Percentiles rank a stretch among this genome's conserved stretches.
Evolutionary conservation across 768 basidiomycete genomes (phyloP).

Genomic region (Paxillus ammoniavirescens): DNA sequence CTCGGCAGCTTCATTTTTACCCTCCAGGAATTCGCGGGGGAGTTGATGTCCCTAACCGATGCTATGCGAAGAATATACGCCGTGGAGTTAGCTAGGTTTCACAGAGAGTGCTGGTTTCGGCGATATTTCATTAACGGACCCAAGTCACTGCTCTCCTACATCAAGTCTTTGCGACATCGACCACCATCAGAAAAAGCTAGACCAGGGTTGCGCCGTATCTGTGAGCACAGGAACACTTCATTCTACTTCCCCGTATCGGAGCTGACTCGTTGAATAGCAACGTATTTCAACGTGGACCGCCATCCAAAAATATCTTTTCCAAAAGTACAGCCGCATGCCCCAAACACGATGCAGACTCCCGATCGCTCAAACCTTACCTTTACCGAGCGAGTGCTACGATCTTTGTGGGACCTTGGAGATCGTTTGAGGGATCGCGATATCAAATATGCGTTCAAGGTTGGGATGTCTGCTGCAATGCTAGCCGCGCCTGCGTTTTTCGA

Average conservation of each 20-base stretch:
- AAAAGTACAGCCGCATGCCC: slow-evolving; percentile 77
- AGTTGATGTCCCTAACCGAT: slow-evolving; percentile 78
- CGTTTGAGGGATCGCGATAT: slow-evolving; percentile 69
- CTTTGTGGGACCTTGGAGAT: slow-evolving; percentile 69
- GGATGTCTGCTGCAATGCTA: slow-evolving; percentile 77
- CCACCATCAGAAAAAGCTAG: slow-evolving; percentile 12
- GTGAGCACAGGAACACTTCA: slow-evolving; percentile 31
- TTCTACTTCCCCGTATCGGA: not conserved
- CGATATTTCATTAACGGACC: slow-evolving; percentile 31
- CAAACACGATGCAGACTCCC: slow-evolving; percentile 84
- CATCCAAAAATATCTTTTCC: slow-evolving; percentile 70
- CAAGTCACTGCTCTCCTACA: slow-evolving; percentile 17
- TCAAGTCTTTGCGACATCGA: slow-evolving; percentile 16
- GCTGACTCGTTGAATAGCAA: slow-evolving; percentile 33
- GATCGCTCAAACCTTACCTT: slow-evolving; percentile 55
- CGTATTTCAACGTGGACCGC: slow-evolving; percentile 52
- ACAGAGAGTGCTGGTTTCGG: slow-evolving; percentile 39
- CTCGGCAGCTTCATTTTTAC: slow-evolving; percentile 87
- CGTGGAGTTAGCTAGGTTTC: slow-evolving; percentile 51
- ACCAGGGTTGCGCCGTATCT: slow-evolving; percentile 36
- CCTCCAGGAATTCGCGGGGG: slow-evolving; percentile 88
- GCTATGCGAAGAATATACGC: slow-evolving; percentile 78
- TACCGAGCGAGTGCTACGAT: slow-evolving; percentile 62
- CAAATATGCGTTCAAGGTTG: slow-evolving; percentile 87
- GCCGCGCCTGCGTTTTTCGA: slow-evolving; percentile 89